Base-by-base conservation (phyloP, 2,329 filamentous ascomycete genomes). In the Xylaria sp. region DNA sequence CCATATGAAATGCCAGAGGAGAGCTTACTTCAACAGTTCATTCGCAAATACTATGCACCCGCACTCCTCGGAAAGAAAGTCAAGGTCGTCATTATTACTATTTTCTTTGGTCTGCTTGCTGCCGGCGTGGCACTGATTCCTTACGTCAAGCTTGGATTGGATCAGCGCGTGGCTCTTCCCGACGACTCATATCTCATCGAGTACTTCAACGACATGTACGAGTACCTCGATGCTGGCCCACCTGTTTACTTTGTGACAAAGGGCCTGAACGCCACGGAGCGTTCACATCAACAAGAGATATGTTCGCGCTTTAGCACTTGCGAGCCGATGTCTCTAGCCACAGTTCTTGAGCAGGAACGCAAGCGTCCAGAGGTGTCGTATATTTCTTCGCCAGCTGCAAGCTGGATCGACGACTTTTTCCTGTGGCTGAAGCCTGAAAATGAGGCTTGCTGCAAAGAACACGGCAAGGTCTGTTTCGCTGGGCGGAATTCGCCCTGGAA, bases 371-470 rank as follows among this genome's bases (percentile, higher is more conserved):
- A 96, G 6, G 82, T 94, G 1, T 97, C 93, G 1, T 98, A 93
- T 75, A 92, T 99, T 67, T 85, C 92, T 6, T 89, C 93, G 9
- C 90, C 93, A 0, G 89, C 94, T 0, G 95, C 96, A 3, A 97
- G 91, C 75, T 99, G 95, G 95, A 85, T 99, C 17, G 95, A 99
- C 67, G 95, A 99, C 73, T 98, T 92, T 78, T 92, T 98, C 78
- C 85, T 92, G 62, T 99, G 95, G 94, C 81, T 98, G n/a, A 96
- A 98, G 69, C 95, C 95, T 0, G 85, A 87, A 53, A 85, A 92
- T 43, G 90, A 93, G 44, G 79, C 84, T 51, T 88, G 84, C 78
- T 97, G 91, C 70, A 83, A 90, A 37, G 88, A 94, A 62, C 73
- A 87, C 51, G 86, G 86, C 46, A 80, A 87, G 68, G 82, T 89